These are phyloP conservation scores for Lindgomyces ingoldianus DNA, from an alignment of 495 filamentous ascomycete genomes.

Conservation along the genomic window DNA sequence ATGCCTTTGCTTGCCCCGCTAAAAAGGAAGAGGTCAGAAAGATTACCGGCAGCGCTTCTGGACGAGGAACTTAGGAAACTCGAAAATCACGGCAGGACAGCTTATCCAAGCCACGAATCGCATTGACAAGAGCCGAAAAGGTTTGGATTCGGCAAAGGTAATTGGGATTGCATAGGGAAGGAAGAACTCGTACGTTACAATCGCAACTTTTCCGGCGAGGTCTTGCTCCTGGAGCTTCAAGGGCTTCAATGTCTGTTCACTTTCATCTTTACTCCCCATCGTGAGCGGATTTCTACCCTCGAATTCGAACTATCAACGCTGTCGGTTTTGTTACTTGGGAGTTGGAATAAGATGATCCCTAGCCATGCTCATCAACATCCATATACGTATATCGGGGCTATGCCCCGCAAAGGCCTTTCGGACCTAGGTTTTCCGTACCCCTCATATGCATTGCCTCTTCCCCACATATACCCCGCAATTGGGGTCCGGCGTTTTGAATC, in stretches of 20 bases:
- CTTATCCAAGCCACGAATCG: neutral
- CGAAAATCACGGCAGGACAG: neutral
- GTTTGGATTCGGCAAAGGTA: neutral
- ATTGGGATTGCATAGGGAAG: neutral
- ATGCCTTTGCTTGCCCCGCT: constrained; percentile 39
- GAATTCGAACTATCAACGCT: too few relatives aligned
- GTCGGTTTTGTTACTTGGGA: too few relatives aligned
- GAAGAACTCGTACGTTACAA: constrained; percentile 15
- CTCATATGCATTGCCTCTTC: neutral
- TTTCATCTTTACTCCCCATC: too few relatives aligned
- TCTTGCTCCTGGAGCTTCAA: constrained; percentile 21
- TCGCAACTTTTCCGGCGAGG: constrained; percentile 18
- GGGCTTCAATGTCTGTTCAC: neutral
- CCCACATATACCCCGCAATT: neutral
- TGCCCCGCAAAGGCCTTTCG: too few relatives aligned
- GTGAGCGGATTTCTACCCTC: too few relatives aligned
- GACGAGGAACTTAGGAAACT: neutral
- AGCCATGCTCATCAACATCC: too few relatives aligned
- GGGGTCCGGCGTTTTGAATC: too few relatives aligned
- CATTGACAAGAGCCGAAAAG: too few relatives aligned
- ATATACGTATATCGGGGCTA: too few relatives aligned
- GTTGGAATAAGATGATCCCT: too few relatives aligned
- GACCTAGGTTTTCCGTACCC: too few relatives aligned
- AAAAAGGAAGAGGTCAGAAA: constrained; percentile 1
- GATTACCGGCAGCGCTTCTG: neutral